Evolutionary conservation across 2,329 filamentous ascomycete species (phyloP).

Genomic region (Alternaria conjuncta): DNA sequence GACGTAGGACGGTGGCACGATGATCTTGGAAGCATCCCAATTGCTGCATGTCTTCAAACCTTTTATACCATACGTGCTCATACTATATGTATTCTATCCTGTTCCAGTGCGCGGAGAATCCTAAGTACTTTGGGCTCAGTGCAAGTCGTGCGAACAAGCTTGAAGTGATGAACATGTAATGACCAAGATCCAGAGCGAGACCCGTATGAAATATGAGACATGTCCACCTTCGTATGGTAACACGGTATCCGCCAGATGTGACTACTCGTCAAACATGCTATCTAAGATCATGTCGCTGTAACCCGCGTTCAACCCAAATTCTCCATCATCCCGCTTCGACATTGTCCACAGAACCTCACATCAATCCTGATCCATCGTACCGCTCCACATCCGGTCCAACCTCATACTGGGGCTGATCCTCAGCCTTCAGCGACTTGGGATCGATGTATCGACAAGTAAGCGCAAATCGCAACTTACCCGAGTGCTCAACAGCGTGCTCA

Average conservation of each 20-base stretch:
- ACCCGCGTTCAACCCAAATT: not conserved
- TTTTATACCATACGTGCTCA: too few species aligned
- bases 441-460: conserved; percentile 63
- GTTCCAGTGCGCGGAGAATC: too few species aligned
- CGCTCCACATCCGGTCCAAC: conserved; percentile 43
- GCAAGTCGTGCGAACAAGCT: too few species aligned
- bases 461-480: conserved; percentile 62
- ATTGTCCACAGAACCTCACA: not conserved
- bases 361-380: conserved; percentile 44
- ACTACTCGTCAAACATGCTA: not conserved
- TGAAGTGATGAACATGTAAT: too few species aligned
- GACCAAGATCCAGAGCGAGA: too few species aligned
- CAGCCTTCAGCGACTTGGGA: conserved; percentile 50
- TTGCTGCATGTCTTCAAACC: too few species aligned
- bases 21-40: too few species aligned
- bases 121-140: too few species aligned
- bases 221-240: not conserved
- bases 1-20: too few species aligned
- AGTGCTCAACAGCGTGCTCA: conserved; percentile 63
- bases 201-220: not conserved
- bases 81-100: too few species aligned
- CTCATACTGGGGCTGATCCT: conserved; percentile 48
- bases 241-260: not conserved
- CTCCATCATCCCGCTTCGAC: too few species aligned
- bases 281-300: not conserved